A percentile compares a stretch with the other conserved stretches of the same genome.
Conservation (phyloP, 83 land plant species). For the Diphasiastrum complanatum region DNA sequence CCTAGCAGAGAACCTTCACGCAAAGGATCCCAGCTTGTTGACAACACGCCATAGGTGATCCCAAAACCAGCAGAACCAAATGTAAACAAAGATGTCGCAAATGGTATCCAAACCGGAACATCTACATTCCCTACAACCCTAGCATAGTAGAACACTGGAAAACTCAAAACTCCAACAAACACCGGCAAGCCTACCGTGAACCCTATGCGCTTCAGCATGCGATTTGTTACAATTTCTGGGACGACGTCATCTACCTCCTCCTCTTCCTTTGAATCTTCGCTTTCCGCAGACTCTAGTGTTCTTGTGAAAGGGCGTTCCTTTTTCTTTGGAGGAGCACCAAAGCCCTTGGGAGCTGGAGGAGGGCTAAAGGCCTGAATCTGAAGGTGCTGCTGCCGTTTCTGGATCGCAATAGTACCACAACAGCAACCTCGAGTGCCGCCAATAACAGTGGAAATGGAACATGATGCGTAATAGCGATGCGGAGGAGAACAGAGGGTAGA, state of each 20-base stretch:
- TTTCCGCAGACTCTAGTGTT: too few relatives aligned
- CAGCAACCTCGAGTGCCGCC: too few relatives aligned
- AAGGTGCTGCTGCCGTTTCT: too few relatives aligned
- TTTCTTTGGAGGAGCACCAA: too few relatives aligned
- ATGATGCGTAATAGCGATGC: too few relatives aligned
- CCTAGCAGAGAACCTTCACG: constrained; percentile 76
- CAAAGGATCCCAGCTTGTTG: constrained; percentile 90
- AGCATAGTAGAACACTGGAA: constrained; percentile 67
- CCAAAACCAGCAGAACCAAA: constrained; percentile 72
- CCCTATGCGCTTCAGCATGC: constrained; percentile 70
- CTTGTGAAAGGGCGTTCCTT: too few relatives aligned
- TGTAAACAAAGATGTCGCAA: constrained; percentile 59
- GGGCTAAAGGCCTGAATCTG: too few relatives aligned
- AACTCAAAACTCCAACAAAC: constrained; percentile 51
- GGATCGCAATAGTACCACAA: too few relatives aligned
- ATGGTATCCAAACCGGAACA: constrained; percentile 69
- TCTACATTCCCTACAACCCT: constrained; percentile 69
- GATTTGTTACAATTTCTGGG: constrained; percentile 81
- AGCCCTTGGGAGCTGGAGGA: too few relatives aligned
- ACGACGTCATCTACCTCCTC: constrained; percentile 48
- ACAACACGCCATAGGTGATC: constrained; percentile 73
- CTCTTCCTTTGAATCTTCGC: too few relatives aligned
- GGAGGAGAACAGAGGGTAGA: too few relatives aligned
- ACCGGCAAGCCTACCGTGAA: constrained; percentile 59
- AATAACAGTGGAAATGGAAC: too few relatives aligned